phyloP scores from a whole-genome alignment of 805 yeast genomes.

The Candida schatavii region DNA sequence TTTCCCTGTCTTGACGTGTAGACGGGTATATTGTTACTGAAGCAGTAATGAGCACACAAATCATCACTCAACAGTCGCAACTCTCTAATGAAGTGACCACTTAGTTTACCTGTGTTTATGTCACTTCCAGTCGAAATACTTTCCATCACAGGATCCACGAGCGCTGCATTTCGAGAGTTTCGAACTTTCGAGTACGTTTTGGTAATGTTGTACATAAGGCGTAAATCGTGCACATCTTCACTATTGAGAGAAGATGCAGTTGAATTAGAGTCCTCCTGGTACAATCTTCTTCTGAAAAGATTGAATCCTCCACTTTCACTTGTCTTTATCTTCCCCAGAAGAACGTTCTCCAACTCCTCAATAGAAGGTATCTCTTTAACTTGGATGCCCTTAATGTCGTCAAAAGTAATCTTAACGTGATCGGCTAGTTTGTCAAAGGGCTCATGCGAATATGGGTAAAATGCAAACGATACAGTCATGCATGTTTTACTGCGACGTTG shows the following conservation, averaged over 20 bases:
- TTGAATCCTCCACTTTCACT: slow-evolving; percentile 18
- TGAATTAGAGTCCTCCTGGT: slow-evolving; percentile 12
- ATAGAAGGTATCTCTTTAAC: slow-evolving; percentile 19
- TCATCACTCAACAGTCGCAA: slow-evolving; percentile 13
- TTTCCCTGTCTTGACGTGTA: slow-evolving; percentile 17
- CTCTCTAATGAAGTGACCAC: background rate
- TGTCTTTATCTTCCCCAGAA: slow-evolving; percentile 19
- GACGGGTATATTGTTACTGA: slow-evolving; percentile 14
- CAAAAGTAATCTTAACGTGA: slow-evolving; percentile 27
- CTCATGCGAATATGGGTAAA: slow-evolving; percentile 29
- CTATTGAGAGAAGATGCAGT: slow-evolving; percentile 11
- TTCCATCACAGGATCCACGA: slow-evolving; percentile 8
- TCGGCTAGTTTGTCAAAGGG: slow-evolving; percentile 25
- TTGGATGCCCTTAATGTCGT: slow-evolving; percentile 19
- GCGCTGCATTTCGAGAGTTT: slow-evolving; percentile 28
- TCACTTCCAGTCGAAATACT: too few relatives aligned
- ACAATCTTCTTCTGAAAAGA: slow-evolving; percentile 18
- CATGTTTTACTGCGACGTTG: slow-evolving; percentile 17
- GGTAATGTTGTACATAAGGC: slow-evolving; percentile 29
- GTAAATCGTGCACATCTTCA: slow-evolving; percentile 30
- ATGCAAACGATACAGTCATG: slow-evolving; percentile 35
- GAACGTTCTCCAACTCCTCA: slow-evolving; percentile 24
- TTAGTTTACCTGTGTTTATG: too few relatives aligned
- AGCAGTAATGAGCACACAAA: slow-evolving; percentile 22
- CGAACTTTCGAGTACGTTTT: slow-evolving; percentile 30